These are phyloP conservation scores for Plasmodium yoelii DNA, from an alignment of 169 alveolate genomes.

Conservation along the genomic window DNA sequence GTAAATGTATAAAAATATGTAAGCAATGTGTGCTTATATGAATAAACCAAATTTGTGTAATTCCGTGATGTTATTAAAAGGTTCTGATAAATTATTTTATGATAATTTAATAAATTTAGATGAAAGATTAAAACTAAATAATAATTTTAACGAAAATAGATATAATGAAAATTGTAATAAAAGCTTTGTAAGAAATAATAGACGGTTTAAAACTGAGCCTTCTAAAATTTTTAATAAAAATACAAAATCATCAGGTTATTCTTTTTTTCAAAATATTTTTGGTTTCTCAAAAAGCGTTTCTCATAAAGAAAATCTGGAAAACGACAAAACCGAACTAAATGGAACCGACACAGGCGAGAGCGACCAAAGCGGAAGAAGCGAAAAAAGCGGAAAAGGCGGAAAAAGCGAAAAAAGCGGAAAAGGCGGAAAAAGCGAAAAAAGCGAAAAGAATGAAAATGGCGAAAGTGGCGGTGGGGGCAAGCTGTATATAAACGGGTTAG, in stretches of 20 bases:
- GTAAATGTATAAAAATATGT: too few relatives aligned
- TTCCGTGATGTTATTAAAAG: slow-evolving; percentile 41
- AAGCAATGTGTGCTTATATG: neutral
- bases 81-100: slow-evolving; percentile 49
- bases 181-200: slow-evolving; percentile 29
- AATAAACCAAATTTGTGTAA: slow-evolving; percentile 14
- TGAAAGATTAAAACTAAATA: slow-evolving; percentile 59
- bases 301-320: neutral
- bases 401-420: too few relatives aligned
- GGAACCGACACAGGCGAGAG: neutral
- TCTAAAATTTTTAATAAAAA: slow-evolving; percentile 19
- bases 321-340: neutral
- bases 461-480: too few relatives aligned
- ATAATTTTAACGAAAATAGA: slow-evolving; percentile 58
- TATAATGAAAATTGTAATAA: slow-evolving; percentile 18
- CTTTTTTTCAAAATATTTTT: slow-evolving; percentile 54
- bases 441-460: too few relatives aligned
- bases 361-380: too few relatives aligned
- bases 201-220: slow-evolving; percentile 70
- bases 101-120: slow-evolving; percentile 58
- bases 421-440: too few relatives aligned
- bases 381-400: too few relatives aligned
- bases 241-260: neutral
- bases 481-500: neutral
- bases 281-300: slow-evolving; percentile 31